Evolutionary conservation across 2,329 filamentous ascomycete species (phyloP).

Genomic region (Aspergillus intermedius): DNA sequence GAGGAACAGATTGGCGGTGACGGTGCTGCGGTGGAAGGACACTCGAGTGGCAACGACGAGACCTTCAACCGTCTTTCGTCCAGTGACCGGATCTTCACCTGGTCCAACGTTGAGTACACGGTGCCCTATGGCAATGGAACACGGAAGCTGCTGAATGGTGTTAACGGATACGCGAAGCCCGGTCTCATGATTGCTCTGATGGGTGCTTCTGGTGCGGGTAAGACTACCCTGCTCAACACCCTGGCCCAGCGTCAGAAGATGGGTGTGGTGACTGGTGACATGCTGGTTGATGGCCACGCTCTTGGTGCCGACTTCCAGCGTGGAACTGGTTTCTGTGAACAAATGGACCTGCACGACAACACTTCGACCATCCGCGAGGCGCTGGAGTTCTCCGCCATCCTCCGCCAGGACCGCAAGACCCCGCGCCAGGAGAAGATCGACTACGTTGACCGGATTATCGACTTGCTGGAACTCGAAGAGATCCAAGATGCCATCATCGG

Average conservation of each 20-base stretch:
- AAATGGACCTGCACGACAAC: slow-evolving; percentile 64
- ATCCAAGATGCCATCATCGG: slow-evolving; percentile 62
- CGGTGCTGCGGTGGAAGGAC: slow-evolving; percentile 20
- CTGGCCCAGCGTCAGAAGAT: slow-evolving; percentile 64
- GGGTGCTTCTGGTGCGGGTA: slow-evolving; percentile 75
- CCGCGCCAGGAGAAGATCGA: slow-evolving; percentile 56
- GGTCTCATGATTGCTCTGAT: slow-evolving; percentile 74
- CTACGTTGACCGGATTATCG: slow-evolving; percentile 61
- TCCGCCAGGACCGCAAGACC: slow-evolving; percentile 53
- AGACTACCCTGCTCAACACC: slow-evolving; percentile 75
- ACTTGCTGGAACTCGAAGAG: slow-evolving; percentile 58
- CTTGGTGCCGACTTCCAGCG: slow-evolving; percentile 60
- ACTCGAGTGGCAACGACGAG: slow-evolving; percentile 24
- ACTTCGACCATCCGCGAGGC: slow-evolving; percentile 63
- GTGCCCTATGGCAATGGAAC: slow-evolving; percentile 61
- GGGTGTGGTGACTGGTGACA: slow-evolving; percentile 60
- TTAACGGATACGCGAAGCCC: slow-evolving; percentile 73
- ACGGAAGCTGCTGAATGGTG: slow-evolving; percentile 58
- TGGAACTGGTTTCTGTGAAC: slow-evolving; percentile 64
- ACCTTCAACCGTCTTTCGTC: slow-evolving; percentile 42
- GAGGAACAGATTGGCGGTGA: slow-evolving; percentile 49
- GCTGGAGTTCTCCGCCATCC: slow-evolving; percentile 61
- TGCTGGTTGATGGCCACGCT: slow-evolving; percentile 62
- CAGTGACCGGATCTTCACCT: slow-evolving; percentile 63
- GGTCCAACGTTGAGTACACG: slow-evolving; percentile 64